Evolutionary conservation across 148 eudicot genomes (phyloP).

Genomic region (Gaultheria prostrata): DNA sequence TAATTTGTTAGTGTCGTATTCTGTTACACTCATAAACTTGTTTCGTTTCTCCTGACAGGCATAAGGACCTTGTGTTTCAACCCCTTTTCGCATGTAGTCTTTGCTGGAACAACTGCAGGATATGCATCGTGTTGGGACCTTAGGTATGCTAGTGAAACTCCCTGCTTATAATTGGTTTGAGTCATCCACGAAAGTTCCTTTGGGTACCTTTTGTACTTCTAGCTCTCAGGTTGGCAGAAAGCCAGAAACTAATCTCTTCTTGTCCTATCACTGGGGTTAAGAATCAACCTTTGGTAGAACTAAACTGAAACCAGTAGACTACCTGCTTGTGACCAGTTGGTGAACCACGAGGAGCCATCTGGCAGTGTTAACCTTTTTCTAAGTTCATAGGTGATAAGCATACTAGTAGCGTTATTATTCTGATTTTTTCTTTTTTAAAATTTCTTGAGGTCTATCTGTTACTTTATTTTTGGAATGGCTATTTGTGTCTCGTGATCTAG

Average conservation of each 20-base stretch:
- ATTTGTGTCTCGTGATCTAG: background rate
- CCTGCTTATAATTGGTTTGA: background rate
- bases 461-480: background rate
- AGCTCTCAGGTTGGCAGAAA: background rate
- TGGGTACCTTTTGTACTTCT: background rate
- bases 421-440: background rate
- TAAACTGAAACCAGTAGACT: background rate
- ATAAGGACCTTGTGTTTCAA: conserved; percentile 57
- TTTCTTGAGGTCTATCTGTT: background rate
- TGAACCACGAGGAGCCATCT: background rate
- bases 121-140: conserved; percentile 80
- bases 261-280: background rate
- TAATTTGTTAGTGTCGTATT: background rate
- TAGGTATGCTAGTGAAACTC: conserved; percentile 41
- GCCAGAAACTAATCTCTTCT: background rate
- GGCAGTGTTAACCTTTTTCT: background rate
- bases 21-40: background rate
- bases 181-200: background rate
- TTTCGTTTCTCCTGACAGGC: conserved; percentile 31
- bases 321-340: background rate
- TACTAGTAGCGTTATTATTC: background rate
- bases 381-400: background rate
- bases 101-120: conserved; percentile 69
- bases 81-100: conserved; percentile 55
- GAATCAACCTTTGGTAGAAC: conserved; percentile 1